Evolutionary conservation across 1,139 yeast genomes (phyloP), one percentile per base, ranked within the genome.

Genomic region (Pichia sp.): DNA sequence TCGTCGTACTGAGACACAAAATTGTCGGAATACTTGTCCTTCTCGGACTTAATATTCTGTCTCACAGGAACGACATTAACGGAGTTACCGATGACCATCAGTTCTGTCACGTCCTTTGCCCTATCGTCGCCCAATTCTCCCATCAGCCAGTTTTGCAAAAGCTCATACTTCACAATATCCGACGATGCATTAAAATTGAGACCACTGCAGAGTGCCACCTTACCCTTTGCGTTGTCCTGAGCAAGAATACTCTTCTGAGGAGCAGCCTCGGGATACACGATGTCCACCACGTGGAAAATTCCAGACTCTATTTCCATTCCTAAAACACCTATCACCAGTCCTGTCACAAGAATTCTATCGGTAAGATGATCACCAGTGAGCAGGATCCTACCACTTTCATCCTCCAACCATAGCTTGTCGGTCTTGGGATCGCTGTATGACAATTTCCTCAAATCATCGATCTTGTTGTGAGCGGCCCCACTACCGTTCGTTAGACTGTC

Each of bases 281-380:
- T 76, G 66, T 92, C 98, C 63, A 89, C 79, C 2, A 90, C 89
- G 60, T 87, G 90, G 69, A 95, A 92, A 8, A 86, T 77, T 2
- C 98, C 99, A 0, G 92, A 84, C 49, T 81, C 83, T 10, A 87
- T 77, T 67, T 92, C 97, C 71, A 88, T 83, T 0, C 99, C 99
- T 24, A 92, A 70, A 0, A 91, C 80, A 0, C 93, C 98, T 12
- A 91, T 81, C 1, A 92, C 85, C 27, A 85, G 80, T 2, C 99
- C 99, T 0, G 98, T 92, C 0, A 92, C 96, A 41, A 93, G 73
- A 3, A 78, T 70, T 51, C 84, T 73, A 36, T 65, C 63, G 6
- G 65, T 68, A 2, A 70, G 36, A 20, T 78, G 75, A 40, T 82
- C 85, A 36, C 96, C 95, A 50, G 81, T 83, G 36, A 93, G 73